phyloP scores from a whole-genome alignment of 1,139 yeast species.

The Kurtzmaniella natalensis region DNA sequence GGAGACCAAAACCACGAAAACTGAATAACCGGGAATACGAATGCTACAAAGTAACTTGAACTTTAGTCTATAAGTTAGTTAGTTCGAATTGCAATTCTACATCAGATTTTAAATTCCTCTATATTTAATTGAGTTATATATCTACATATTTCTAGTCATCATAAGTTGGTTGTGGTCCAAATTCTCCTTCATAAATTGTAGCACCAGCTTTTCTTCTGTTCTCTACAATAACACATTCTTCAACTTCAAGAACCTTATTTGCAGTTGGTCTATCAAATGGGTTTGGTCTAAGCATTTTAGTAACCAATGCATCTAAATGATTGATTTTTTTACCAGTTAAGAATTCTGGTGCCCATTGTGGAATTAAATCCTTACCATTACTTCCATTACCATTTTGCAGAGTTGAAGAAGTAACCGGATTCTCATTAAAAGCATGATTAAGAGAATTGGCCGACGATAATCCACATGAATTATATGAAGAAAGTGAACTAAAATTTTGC shows the following conservation, averaged over 20 bases:
- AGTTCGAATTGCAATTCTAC: no score
- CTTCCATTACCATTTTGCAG: slow-evolving; percentile 1
- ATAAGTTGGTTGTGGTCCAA: slow-evolving; percentile 57
- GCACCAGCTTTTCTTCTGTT: slow-evolving; percentile 89
- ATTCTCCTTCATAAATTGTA: slow-evolving; percentile 93
- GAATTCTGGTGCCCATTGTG: slow-evolving; percentile 84
- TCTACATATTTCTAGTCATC: slow-evolving; percentile 9
- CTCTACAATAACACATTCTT: slow-evolving; percentile 78
- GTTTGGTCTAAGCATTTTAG: slow-evolving; percentile 85
- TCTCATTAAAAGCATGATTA: slow-evolving; percentile 5
- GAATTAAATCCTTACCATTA: slow-evolving; percentile 35
- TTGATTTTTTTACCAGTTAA: slow-evolving; percentile 64
- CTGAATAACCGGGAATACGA: no score
- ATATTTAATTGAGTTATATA: no score
- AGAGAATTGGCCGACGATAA: slow-evolving; percentile 9
- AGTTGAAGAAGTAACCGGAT: slow-evolving; percentile 5
- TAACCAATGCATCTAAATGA: slow-evolving; percentile 74
- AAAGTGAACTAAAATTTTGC: slow-evolving; percentile 33
- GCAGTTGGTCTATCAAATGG: slow-evolving; percentile 85
- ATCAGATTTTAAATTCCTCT: no score
- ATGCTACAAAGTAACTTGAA: no score
- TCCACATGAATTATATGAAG: slow-evolving; percentile 25
- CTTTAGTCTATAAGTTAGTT: no score
- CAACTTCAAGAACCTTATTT: slow-evolving; percentile 56
- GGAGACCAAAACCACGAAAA: no score